Conservation (phyloP, 371 early-diverging fungal genomes). For the Mortierella sp. region DNA sequence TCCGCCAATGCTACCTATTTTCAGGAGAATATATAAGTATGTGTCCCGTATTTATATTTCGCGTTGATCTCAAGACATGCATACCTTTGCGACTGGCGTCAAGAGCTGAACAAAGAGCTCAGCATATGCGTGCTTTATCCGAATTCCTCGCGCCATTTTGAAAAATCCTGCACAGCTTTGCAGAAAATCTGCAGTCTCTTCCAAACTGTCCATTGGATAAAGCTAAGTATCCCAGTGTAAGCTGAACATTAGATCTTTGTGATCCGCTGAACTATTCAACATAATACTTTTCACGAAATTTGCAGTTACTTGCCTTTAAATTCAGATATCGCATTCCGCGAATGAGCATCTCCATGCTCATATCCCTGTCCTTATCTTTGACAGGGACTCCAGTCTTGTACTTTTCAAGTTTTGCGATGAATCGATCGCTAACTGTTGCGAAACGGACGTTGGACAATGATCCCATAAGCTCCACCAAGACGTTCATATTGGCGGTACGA, state of each 20-base stretch:
- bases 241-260: not conserved
- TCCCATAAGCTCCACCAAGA: slow-evolving; percentile 92
- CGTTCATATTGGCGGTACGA: slow-evolving; percentile 87
- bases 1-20: slow-evolving; percentile 89
- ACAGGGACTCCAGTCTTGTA: slow-evolving; percentile 58
- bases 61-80: not conserved
- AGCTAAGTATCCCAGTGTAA: slow-evolving; percentile 61
- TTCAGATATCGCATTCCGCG: slow-evolving; percentile 92
- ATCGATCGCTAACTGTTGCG: slow-evolving; percentile 93
- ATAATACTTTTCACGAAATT: not conserved
- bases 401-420: slow-evolving; percentile 89
- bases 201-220: slow-evolving; percentile 92
- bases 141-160: slow-evolving; percentile 81
- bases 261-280: not conserved
- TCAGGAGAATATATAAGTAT: not conserved
- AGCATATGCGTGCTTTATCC: slow-evolving; percentile 93
- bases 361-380: slow-evolving; percentile 78
- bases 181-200: slow-evolving; percentile 94
- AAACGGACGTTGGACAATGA: slow-evolving; percentile 89
- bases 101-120: slow-evolving; percentile 90
- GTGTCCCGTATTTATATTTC: too few species aligned
- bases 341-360: slow-evolving; percentile 88
- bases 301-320: slow-evolving; percentile 72
- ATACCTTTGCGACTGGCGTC: slow-evolving; percentile 89
- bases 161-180: slow-evolving; percentile 90